Evolutionary conservation across 1,284 basidiomycete species (phyloP).

Genomic region (Boletellus dicymbophilus): DNA sequence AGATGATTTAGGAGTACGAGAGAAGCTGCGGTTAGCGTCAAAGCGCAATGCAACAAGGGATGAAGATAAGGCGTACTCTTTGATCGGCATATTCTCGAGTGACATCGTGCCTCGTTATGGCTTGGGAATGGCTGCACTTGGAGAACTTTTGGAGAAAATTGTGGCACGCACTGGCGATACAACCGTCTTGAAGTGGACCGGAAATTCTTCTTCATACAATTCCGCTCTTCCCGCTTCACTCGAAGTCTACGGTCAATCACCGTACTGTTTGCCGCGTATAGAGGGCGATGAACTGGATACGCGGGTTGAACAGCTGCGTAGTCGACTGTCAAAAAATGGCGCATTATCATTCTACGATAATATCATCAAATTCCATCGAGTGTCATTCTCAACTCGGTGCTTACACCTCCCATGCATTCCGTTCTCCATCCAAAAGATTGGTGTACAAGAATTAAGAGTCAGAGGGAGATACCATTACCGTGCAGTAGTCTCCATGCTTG

Average conservation of each 20-base stretch:
- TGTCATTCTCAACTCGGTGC: slow-evolving; percentile 4
- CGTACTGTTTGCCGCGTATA: not conserved
- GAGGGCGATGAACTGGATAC: not conserved
- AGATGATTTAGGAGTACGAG: slow-evolving; percentile 1
- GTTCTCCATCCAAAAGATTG: not conserved
- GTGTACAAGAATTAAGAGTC: not conserved
- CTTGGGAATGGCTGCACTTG: not conserved
- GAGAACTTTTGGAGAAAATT: slow-evolving; percentile 6
- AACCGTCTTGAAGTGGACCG: slow-evolving; percentile 8
- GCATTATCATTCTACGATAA: not conserved
- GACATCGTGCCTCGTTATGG: slow-evolving; percentile 8
- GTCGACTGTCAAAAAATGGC: not conserved
- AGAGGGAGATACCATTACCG: not conserved
- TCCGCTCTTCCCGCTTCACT: slow-evolving; percentile 1
- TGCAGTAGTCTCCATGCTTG: not conserved
- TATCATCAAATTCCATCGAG: not conserved
- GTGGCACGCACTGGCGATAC: slow-evolving; percentile 9
- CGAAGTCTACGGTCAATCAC: slow-evolving; percentile 1
- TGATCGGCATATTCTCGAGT: slow-evolving; percentile 11
- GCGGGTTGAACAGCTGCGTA: not conserved
- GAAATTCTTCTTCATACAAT: slow-evolving; percentile 6
- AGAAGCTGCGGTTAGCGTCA: slow-evolving; percentile 11
- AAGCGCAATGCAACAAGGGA: slow-evolving; percentile 3
- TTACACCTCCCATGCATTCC: slow-evolving; percentile 6
- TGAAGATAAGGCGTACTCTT: slow-evolving; percentile 10